Percentiles rank a stretch among this genome's conserved stretches.
These are phyloP conservation scores for Cercospora sp. DNA, from an alignment of 2,329 filamentous ascomycete species.

Conservation along the genomic window DNA sequence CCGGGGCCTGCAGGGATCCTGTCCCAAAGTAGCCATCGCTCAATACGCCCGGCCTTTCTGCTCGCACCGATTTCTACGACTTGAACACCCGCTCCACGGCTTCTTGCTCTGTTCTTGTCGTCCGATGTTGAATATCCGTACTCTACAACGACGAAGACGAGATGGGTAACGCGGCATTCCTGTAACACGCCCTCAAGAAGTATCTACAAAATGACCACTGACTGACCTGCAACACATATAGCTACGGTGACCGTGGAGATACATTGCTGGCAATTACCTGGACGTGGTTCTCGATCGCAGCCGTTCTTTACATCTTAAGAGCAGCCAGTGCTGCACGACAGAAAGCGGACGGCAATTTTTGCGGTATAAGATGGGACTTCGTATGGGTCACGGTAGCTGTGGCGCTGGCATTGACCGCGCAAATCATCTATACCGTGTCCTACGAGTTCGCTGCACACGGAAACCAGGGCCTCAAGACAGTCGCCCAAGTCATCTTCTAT, in stretches of 20 bases:
- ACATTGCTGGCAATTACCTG: slow-evolving; percentile 20
- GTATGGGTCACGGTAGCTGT: slow-evolving; percentile 15
- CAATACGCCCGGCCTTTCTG: background rate
- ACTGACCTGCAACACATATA: background rate
- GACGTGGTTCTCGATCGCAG: slow-evolving; percentile 19
- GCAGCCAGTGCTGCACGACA: slow-evolving; percentile 11
- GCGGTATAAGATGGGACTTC: slow-evolving; percentile 20
- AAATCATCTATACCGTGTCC: slow-evolving; percentile 6
- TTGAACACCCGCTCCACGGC: background rate
- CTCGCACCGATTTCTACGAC: background rate
- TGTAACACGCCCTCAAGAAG: background rate
- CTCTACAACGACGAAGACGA: background rate
- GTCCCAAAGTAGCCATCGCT: background rate
- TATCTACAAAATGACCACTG: background rate
- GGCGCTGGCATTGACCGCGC: background rate
- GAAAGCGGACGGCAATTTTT: slow-evolving; percentile 3
- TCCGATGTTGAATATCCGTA: background rate
- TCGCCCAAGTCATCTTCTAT: slow-evolving; percentile 7
- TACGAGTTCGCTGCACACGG: background rate
- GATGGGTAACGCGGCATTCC: slow-evolving; percentile 1
- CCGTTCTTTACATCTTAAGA: slow-evolving; percentile 15
- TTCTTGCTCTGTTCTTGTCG: background rate
- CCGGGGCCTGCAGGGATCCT: background rate
- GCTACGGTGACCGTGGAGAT: slow-evolving; percentile 14
- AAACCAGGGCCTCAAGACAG: background rate